Evolutionary conservation across 2,329 filamentous ascomycete genomes (phyloP).

Genomic region (Diplodia scrobiculata): DNA sequence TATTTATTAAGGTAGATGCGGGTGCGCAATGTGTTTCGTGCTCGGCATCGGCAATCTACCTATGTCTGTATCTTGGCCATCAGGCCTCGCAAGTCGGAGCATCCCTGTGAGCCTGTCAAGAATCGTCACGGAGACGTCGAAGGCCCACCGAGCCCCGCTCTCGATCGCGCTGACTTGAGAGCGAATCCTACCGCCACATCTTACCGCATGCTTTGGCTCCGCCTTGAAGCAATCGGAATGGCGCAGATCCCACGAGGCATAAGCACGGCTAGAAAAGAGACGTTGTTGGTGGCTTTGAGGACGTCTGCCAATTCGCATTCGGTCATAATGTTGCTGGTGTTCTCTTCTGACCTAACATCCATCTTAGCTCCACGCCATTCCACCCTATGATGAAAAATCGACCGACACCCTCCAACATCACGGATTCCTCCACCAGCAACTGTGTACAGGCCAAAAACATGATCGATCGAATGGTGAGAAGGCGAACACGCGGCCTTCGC

Average conservation of each 20-base stretch:
- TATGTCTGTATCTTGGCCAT: neutral
- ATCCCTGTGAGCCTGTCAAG: neutral
- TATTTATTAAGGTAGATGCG: too few relatives aligned
- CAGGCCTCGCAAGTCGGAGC: neutral
- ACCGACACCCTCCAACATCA: neutral
- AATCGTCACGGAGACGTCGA: constrained; percentile 2
- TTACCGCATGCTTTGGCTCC: constrained; percentile 13
- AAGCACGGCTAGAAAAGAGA: constrained; percentile 13
- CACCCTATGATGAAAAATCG: neutral
- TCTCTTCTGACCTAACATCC: constrained; percentile 1
- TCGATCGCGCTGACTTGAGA: constrained; percentile 2
- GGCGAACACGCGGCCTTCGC: constrained; percentile 17
- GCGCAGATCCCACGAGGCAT: constrained; percentile 10
- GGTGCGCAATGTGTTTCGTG: neutral
- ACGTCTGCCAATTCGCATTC: constrained; percentile 1
- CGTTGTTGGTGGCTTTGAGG: constrained; percentile 13
- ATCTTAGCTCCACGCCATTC: neutral
- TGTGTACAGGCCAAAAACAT: neutral
- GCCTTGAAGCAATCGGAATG: neutral
- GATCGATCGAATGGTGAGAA: neutral
- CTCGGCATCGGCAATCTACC: constrained; percentile 16
- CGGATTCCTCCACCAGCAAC: constrained; percentile 1
- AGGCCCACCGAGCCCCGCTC: constrained; percentile 5
- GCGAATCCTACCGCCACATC: constrained; percentile 21
- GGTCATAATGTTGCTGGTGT: neutral